phyloP scores from a whole-genome alignment of 169 alveolate genomes.

The Nephromyces sp. region DNA sequence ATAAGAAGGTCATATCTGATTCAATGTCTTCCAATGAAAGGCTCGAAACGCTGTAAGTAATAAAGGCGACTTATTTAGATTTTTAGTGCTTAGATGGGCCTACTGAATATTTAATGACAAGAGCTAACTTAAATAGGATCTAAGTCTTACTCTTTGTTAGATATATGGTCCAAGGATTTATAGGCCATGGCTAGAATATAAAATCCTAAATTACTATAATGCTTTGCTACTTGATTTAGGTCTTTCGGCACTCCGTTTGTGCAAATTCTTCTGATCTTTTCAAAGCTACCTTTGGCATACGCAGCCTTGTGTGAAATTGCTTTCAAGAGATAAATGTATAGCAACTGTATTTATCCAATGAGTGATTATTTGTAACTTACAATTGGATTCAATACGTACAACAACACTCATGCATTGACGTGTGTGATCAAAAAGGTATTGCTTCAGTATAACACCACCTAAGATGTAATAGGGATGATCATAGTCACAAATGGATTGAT shows the following conservation, averaged over 20 bases:
- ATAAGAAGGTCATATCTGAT: neutral
- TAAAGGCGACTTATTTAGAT: too few relatives aligned
- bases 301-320: too few relatives aligned
- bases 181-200: neutral
- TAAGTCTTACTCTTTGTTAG: too few relatives aligned
- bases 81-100: too few relatives aligned
- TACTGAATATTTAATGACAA: too few relatives aligned
- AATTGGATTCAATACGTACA: neutral
- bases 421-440: neutral
- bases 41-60: neutral
- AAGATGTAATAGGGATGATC: too few relatives aligned
- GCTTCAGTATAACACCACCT: neutral
- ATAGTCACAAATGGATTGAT: too few relatives aligned
- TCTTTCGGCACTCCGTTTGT: neutral
- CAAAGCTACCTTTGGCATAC: neutral
- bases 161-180: too few relatives aligned
- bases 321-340: too few relatives aligned
- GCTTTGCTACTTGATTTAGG: neutral
- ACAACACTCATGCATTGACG: slow-evolving; percentile 7
- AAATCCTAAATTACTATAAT: neutral
- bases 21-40: neutral
- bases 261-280: neutral
- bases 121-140: too few relatives aligned
- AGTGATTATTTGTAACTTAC: too few relatives aligned
- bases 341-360: too few relatives aligned